Evolutionary conservation across 192 early-diverging fungal species (phyloP).

Genomic region (Dispira parvispora): DNA sequence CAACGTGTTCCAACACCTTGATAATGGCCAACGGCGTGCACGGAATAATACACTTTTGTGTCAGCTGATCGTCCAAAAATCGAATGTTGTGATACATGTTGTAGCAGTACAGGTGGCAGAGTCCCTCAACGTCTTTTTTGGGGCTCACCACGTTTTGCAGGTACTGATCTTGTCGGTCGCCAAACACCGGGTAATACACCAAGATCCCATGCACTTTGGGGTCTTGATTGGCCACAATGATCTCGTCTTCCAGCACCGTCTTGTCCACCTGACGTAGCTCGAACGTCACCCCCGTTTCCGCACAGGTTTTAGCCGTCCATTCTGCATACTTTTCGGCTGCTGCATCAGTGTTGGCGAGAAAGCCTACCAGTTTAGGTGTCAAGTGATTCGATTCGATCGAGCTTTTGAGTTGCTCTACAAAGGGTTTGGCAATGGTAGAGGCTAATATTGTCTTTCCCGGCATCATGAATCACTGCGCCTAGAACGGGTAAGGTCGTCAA

Average conservation of each 20-base stretch:
- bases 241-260: conserved; percentile 67
- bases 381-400: conserved; percentile 44
- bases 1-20: conserved; percentile 92
- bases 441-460: conserved; percentile 35
- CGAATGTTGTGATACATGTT: conserved; percentile 96
- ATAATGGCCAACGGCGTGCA: conserved; percentile 96
- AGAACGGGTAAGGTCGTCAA: too few species aligned
- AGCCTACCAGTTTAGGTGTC: conserved; percentile 69
- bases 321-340: conserved; percentile 86
- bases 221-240: conserved; percentile 84
- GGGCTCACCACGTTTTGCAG: conserved; percentile 79
- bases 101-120: conserved; percentile 86
- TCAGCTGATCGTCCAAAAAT: conserved; percentile 62
- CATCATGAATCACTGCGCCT: conserved; percentile 14
- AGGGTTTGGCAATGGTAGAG: conserved; percentile 29
- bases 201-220: conserved; percentile 79
- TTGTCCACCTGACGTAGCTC: conserved; percentile 70
- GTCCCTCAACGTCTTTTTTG: conserved; percentile 91
- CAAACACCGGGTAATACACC: conserved; percentile 98
- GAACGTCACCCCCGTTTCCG: conserved; percentile 77
- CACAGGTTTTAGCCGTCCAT: conserved; percentile 87
- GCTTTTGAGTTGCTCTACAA: conserved; percentile 27
- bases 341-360: conserved; percentile 90
- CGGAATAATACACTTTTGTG: conserved; percentile 90
- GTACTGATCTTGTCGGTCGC: conserved; percentile 83